Percentiles rank a stretch among this genome's conserved stretches.
Conservation (phyloP, 1,284 basidiomycete species). For the Phaffia rhodozyma region DNA sequence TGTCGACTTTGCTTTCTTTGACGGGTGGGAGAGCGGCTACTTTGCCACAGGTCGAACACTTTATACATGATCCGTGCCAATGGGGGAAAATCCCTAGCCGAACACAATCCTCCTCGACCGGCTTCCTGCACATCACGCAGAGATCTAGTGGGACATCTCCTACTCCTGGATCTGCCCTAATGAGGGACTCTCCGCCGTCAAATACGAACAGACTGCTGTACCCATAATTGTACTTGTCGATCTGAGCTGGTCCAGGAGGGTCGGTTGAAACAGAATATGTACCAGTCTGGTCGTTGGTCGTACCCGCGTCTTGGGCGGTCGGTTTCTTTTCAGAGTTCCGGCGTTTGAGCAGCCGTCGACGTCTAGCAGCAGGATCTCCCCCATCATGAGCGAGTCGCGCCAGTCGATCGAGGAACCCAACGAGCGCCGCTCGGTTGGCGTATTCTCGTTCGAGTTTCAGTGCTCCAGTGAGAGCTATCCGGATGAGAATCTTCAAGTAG, state of each 20-base stretch:
- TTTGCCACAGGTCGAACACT: slow-evolving; percentile 68
- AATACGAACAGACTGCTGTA: slow-evolving; percentile 26
- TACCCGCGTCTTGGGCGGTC: slow-evolving; percentile 29
- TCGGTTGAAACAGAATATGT: slow-evolving; percentile 12
- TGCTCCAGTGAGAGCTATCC: slow-evolving; percentile 90
- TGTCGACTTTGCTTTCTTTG: slow-evolving; percentile 39
- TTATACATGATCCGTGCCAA: slow-evolving; percentile 90
- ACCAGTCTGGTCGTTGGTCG: slow-evolving; percentile 29
- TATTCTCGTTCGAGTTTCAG: slow-evolving; percentile 90
- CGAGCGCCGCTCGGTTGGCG: slow-evolving; percentile 66
- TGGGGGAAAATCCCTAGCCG: slow-evolving; percentile 84
- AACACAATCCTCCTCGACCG: slow-evolving; percentile 95
- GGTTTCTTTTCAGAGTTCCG: slow-evolving; percentile 8
- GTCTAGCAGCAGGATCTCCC: slow-evolving; percentile 61
- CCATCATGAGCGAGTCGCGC: slow-evolving; percentile 81
- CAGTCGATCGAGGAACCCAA: slow-evolving; percentile 80
- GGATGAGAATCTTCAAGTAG: slow-evolving; percentile 98
- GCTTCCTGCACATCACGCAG: slow-evolving; percentile 75
- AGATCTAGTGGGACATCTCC: slow-evolving; percentile 50
- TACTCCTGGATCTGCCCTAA: slow-evolving; percentile 7
- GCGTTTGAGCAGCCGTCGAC: slow-evolving; percentile 38
- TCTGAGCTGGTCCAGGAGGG: slow-evolving; percentile 3
- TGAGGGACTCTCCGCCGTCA: slow-evolving; percentile 18
- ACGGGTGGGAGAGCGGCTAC: slow-evolving; percentile 47
- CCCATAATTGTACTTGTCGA: slow-evolving; percentile 23